phyloP scores from a whole-genome alignment of 345 rosid species.

The Euphorbia tirucalli region DNA sequence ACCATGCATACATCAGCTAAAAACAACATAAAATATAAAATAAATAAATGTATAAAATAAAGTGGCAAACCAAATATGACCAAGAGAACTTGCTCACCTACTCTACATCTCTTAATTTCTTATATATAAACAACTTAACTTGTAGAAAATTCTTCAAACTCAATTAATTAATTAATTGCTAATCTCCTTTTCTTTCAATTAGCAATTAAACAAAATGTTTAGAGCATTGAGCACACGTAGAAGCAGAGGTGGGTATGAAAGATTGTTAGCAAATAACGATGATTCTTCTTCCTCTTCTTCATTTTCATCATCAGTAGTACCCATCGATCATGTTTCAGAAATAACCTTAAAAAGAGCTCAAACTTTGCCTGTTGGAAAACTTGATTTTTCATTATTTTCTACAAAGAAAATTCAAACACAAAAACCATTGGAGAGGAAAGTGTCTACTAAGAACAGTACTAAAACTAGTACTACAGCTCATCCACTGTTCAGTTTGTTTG shows the following conservation, averaged over 20 bases:
- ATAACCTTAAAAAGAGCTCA: constrained; percentile 40
- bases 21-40: not conserved
- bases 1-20: no score
- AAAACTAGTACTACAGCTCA: constrained; percentile 39
- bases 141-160: not conserved
- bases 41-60: no score
- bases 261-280: constrained; percentile 19
- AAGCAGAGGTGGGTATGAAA: constrained; percentile 49
- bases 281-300: constrained; percentile 44
- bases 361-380: constrained; percentile 35
- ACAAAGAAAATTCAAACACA: not conserved
- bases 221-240: constrained; percentile 58
- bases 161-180: no score
- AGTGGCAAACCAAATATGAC: constrained; percentile 20
- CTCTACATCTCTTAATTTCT: not conserved
- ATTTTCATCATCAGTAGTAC: constrained; percentile 8
- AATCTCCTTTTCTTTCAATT: not conserved
- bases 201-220: constrained; percentile 36
- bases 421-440: constrained; percentile 23
- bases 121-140: not conserved
- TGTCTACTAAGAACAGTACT: constrained; percentile 18
- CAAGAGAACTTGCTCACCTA: constrained; percentile 5
- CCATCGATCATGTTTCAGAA: constrained; percentile 14
- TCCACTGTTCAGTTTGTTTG: constrained; percentile 58
- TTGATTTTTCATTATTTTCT: no score